Base-by-base conservation (phyloP, 306 rosid species). In the Sindora glabra region DNA sequence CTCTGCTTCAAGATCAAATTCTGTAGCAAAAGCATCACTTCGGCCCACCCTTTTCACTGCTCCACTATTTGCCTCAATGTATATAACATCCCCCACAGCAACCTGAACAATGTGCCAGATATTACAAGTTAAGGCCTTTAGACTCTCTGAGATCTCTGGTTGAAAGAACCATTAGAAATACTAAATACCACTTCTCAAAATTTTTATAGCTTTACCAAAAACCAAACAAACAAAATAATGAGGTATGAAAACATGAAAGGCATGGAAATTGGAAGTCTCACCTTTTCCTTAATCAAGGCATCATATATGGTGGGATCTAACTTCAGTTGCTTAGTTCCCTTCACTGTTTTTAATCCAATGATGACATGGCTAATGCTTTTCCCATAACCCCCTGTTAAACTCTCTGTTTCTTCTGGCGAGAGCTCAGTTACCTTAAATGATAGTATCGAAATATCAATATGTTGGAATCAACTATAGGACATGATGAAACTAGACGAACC, bases 321-420 rank as follows among this genome's bases (percentile, higher is more conserved):
- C 81, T 92, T 92, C 50, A 92, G 79, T 70, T 92, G 98, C 78
- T 88, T 92, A 52, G 96, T 92, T 70, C 98, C 98, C 82, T 88
- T 92, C 9, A 88, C 95, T 3, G 98, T 92, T 78, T 92, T 92
- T 47, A 92, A 72, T 42, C 96, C 98, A 76, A 92, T 81, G 37
- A 88, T 88, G 56, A 92, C 98, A 69, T 92, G 96, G 89, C 96
- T 92, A 47, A 92, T 92, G 76, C 94, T 88, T 83, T 92, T 92
- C 15, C 98, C 98, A 78, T 92, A 92, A 56, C 98, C 96, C 17
- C 96, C 96, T 0, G 90, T 83, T 19, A 92, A 72, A 42, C 98
- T 92, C 70, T 92, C 98, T 9, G 89, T 65, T 83, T 92, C 98
- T 76, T 92, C 98, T 0, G 96, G 98, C 23, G 98, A 81, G 68